phyloP scores from a whole-genome alignment of 441 rosid genomes.

The Omphalea diandra region DNA sequence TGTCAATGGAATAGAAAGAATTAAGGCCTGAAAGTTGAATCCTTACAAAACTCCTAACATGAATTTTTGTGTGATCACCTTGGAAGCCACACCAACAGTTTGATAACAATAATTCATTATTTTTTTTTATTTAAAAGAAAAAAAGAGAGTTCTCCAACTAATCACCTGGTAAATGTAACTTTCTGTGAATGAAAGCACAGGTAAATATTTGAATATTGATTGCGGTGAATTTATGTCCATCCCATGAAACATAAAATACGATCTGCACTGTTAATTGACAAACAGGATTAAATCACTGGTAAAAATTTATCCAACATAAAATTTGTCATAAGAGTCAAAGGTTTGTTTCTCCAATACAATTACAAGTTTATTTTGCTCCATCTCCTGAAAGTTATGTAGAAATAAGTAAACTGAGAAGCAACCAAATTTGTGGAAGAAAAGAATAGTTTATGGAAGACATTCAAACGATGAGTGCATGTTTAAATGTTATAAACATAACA shows the following conservation, averaged over 20 bases:
- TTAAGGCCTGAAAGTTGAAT: not conserved
- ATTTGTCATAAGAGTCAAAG: not conserved
- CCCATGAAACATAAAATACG: constrained; percentile 90
- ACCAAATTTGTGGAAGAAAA: not conserved
- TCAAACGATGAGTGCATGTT: not conserved
- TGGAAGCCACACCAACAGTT: constrained; percentile 9
- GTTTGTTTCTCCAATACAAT: not conserved
- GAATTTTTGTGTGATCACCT: not conserved
- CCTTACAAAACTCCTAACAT: not conserved
- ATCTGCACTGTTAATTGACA: constrained; percentile 64
- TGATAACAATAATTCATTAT: not conserved
- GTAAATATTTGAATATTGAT: constrained; percentile 61
- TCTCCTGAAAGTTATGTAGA: not conserved
- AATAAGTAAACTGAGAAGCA: not conserved
- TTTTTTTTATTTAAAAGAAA: not conserved
- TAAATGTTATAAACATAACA: not conserved
- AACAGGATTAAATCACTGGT: not conserved
- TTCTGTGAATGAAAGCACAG: constrained; percentile 71
- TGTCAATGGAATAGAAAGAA: not conserved
- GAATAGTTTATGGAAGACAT: not conserved
- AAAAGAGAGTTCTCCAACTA: constrained; percentile 8
- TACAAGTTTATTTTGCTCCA: not conserved
- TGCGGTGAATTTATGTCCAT: constrained; percentile 58
- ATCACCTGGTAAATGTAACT: constrained; percentile 85
- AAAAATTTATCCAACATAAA: not conserved